These are phyloP conservation scores for Lotmaria passim DNA, from an alignment of 208 protist species.

Conservation along the genomic window DNA sequence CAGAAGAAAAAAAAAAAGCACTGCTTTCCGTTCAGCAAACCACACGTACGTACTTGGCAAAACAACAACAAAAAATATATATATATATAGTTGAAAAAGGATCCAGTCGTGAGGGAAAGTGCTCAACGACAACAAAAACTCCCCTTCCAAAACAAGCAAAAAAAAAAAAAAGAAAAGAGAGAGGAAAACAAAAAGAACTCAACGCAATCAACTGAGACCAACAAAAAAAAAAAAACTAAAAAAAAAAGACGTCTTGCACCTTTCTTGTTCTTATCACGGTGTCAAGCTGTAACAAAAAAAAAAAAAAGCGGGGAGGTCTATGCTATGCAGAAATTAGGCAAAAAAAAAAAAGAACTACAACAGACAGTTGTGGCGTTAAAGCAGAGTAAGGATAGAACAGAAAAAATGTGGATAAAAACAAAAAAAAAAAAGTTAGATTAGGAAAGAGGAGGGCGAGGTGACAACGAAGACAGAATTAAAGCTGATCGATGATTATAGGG, in stretches of 20 bases:
- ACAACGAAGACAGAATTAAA: too few relatives aligned
- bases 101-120: background rate
- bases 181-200: background rate
- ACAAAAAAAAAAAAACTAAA: background rate
- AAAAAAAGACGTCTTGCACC: too few relatives aligned
- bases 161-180: background rate
- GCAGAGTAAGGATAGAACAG: constrained; percentile 8
- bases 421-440: too few relatives aligned
- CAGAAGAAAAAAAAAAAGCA: background rate
- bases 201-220: background rate
- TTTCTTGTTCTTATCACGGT: too few relatives aligned
- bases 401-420: constrained; percentile 14
- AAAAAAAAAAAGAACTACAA: constrained; percentile 2
- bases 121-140: background rate
- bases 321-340: constrained; percentile 11
- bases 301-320: too few relatives aligned
- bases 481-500: too few relatives aligned
- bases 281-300: too few relatives aligned
- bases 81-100: background rate
- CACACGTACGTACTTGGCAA: background rate
- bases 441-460: too few relatives aligned
- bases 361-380: constrained; percentile 2
- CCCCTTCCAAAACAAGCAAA: background rate
- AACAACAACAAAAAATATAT: background rate
- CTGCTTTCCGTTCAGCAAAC: background rate